Evolutionary conservation across 164 flowering plant genomes (phyloP).

Genomic region (Vitis rotundifolia): DNA sequence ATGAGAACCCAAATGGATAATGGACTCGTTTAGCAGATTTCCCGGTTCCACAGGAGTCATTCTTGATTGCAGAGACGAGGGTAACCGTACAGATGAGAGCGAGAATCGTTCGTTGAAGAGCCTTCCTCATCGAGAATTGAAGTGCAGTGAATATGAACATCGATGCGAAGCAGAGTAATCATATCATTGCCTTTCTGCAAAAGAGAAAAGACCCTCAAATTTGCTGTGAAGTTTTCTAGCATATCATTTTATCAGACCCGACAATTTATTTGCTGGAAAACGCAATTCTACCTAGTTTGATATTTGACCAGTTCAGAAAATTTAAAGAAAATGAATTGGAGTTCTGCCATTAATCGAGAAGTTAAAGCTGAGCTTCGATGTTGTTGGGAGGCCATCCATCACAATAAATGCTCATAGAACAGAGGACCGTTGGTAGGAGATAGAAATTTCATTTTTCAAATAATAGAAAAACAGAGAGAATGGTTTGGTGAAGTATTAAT

Average conservation of each 20-base stretch:
- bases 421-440: not conserved
- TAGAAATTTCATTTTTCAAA: not conserved
- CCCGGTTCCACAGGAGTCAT: constrained; percentile 19
- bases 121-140: too few relatives aligned
- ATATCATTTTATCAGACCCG: too few relatives aligned
- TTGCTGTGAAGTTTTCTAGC: too few relatives aligned
- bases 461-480: not conserved
- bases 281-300: too few relatives aligned
- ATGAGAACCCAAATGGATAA: constrained; percentile 53
- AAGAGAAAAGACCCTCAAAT: too few relatives aligned
- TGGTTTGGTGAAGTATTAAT: too few relatives aligned
- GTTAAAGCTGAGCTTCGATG: constrained; percentile 16
- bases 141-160: too few relatives aligned
- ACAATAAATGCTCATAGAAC: constrained; percentile 25
- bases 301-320: not conserved
- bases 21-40: constrained; percentile 3
- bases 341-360: constrained; percentile 5
- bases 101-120: not conserved
- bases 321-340: not conserved
- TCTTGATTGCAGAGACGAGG: not conserved
- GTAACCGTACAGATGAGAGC: not conserved
- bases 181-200: too few relatives aligned
- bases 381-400: constrained; percentile 34
- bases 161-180: too few relatives aligned
- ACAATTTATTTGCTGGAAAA: too few relatives aligned